Evolutionary conservation across 2,329 filamentous ascomycete species (phyloP), one percentile per base, ranked within the genome.

Genomic region (Penicillium italicum): DNA sequence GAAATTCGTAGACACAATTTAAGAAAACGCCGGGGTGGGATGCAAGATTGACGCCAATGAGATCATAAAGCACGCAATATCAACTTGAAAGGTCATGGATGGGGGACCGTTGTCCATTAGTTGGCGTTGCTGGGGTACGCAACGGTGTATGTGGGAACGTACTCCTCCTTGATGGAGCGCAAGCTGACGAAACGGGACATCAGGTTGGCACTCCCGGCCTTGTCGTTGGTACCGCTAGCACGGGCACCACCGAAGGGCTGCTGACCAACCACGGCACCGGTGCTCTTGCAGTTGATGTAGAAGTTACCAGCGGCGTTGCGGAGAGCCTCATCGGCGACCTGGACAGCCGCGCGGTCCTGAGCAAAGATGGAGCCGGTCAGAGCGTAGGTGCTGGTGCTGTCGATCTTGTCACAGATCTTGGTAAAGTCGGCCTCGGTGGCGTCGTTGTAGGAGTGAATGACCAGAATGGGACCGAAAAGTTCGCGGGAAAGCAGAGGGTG

Each of bases 381-480:
- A 40, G 69, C 76, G 60, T 77, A 78, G 44, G 67, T 66, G 36
- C 73, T 66, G 4, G 75, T 77, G 49, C 59, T 62, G 60, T 78
- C 75, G 50, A 77, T 72, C 57, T 72, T 74, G 64, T 82, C 77
- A 75, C 82, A 85, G 59, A 85, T 82, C 36, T 79, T 73, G 42
- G 77, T 71, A 70, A 90, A 89, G 50, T 85, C 82, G 37, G 78
- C 69, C 18, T 78, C 74, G 0, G 77, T 74, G 3, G 75, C 76
- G 69, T 96, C 90, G 58, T 90, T 85, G 77, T 94, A 96, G 59
- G 92, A 82, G 74, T 95, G 85, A 11, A 88, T 76, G 31, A 85
- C 83, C 40, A 94, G 78, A 55, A 95, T 76, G 31, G 90, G 90
- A 2, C 90, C 90, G 73, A 96, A 96, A 59, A 95, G 85, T 74